Conservation (phyloP, 768 basidiomycete genomes). For the Kwoniella heveanensis region DNA sequence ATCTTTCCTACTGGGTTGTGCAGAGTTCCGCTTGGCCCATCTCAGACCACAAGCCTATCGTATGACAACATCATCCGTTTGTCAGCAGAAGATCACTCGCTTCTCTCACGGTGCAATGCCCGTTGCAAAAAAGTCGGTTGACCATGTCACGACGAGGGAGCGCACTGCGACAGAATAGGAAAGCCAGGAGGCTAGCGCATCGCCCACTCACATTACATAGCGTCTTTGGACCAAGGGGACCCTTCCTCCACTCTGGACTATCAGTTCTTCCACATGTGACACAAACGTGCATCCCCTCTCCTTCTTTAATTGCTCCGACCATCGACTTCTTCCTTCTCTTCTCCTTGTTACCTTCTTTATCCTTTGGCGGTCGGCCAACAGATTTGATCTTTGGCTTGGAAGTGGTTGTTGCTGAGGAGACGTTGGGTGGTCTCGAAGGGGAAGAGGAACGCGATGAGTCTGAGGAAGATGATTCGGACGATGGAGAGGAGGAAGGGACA, state of each 20-base stretch:
- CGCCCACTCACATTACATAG: constrained; percentile 71
- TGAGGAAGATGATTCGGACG: constrained; percentile 30
- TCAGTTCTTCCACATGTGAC: constrained; percentile 91
- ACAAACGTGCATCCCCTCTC: constrained; percentile 74
- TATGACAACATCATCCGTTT: too few relatives aligned
- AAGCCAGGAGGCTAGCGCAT: not conserved
- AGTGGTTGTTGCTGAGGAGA: not conserved
- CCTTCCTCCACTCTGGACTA: constrained; percentile 98
- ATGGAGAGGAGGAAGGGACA: constrained; percentile 31
- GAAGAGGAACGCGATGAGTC: constrained; percentile 26
- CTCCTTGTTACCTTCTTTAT: constrained; percentile 8
- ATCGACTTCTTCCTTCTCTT: constrained; percentile 27
- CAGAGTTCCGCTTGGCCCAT: constrained; percentile 79
- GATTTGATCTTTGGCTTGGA: constrained; percentile 21
- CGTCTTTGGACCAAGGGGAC: constrained; percentile 94
- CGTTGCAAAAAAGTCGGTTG: too few relatives aligned
- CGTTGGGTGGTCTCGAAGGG: not conserved
- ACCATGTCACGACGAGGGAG: too few relatives aligned
- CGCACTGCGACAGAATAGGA: too few relatives aligned
- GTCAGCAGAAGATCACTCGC: too few relatives aligned
- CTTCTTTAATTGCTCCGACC: constrained; percentile 58
- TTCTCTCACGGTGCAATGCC: too few relatives aligned
- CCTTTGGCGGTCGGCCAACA: constrained; percentile 22
- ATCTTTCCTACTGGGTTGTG: constrained; percentile 41
- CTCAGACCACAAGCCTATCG: constrained; percentile 80